Conservation (phyloP, 2,329 filamentous ascomycete species). For the Colletotrichum cuscutae region DNA sequence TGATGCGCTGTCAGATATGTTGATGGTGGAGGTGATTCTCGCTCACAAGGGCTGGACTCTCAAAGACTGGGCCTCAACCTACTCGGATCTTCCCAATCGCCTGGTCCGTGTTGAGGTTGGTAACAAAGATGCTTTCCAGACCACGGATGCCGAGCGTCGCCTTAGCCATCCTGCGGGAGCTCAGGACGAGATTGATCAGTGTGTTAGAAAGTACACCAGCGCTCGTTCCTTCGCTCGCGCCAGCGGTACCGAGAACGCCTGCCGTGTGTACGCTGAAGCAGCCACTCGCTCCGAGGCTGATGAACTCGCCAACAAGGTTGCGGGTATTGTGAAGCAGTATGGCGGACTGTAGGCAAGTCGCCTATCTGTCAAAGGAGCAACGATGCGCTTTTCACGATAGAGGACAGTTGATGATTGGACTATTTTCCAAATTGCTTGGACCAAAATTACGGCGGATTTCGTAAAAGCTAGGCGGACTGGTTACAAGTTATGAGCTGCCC, state of each 20-base stretch:
- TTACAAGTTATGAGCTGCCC: not conserved
- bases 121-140: slow-evolving; percentile 89
- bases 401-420: not conserved
- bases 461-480: slow-evolving; percentile 7
- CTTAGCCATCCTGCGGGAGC: slow-evolving; percentile 82
- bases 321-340: slow-evolving; percentile 75
- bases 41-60: slow-evolving; percentile 94
- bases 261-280: slow-evolving; percentile 95
- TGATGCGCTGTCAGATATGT: slow-evolving; percentile 94
- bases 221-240: slow-evolving; percentile 92
- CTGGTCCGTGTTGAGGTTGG: slow-evolving; percentile 92
- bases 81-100: slow-evolving; percentile 93
- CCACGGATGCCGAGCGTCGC: slow-evolving; percentile 90
- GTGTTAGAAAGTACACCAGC: slow-evolving; percentile 90
- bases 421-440: not conserved
- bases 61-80: slow-evolving; percentile 91
- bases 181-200: slow-evolving; percentile 86
- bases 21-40: slow-evolving; percentile 94
- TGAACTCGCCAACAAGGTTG: slow-evolving; percentile 87
- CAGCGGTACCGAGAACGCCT: slow-evolving; percentile 94
- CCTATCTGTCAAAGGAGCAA: not conserved
- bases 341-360: slow-evolving; percentile 42
- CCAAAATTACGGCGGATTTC: slow-evolving; percentile 11
- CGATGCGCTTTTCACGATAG: not conserved
- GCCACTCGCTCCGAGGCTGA: slow-evolving; percentile 90